These are phyloP conservation scores for Clonostachys rhizophaga DNA, from an alignment of 2,329 filamentous ascomycete species.

Conservation along the genomic window DNA sequence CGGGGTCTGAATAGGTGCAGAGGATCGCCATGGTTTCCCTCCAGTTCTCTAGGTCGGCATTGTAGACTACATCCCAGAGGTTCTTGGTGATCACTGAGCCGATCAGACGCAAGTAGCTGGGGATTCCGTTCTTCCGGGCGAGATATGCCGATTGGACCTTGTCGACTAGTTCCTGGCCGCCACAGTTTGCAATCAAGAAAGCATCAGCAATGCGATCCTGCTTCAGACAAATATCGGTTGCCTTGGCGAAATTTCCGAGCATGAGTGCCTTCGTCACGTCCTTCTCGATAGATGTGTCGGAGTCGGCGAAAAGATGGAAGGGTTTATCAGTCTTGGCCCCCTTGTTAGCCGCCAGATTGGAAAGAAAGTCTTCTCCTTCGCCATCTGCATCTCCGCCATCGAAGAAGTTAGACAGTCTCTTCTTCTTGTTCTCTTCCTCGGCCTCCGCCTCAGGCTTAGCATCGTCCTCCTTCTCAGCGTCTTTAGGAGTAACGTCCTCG, in stretches of 20 bases:
- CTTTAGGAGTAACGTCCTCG: slow-evolving; percentile 22
- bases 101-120: slow-evolving; percentile 88
- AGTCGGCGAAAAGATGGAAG: slow-evolving; percentile 81
- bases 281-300: slow-evolving; percentile 81
- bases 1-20: slow-evolving; percentile 89
- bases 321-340: slow-evolving; percentile 91
- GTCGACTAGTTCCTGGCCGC: slow-evolving; percentile 87
- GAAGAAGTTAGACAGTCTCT: slow-evolving; percentile 75
- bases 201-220: slow-evolving; percentile 92
- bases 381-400: slow-evolving; percentile 59
- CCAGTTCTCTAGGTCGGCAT: slow-evolving; percentile 89
- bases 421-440: slow-evolving; percentile 41
- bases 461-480: slow-evolving; percentile 13
- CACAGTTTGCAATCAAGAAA: slow-evolving; percentile 96
- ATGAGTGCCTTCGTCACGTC: slow-evolving; percentile 83
- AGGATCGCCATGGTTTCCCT: slow-evolving; percentile 95
- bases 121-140: slow-evolving; percentile 72
- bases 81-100: slow-evolving; percentile 94
- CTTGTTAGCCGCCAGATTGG: slow-evolving; percentile 80
- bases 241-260: slow-evolving; percentile 85
- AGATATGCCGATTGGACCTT: slow-evolving; percentile 93
- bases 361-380: slow-evolving; percentile 81
- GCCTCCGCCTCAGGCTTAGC: slow-evolving; percentile 7
- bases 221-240: slow-evolving; percentile 81
- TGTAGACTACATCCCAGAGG: slow-evolving; percentile 96